phyloP scores from a whole-genome alignment of 1,284 basidiomycete genomes.

The Irpex sp. region DNA sequence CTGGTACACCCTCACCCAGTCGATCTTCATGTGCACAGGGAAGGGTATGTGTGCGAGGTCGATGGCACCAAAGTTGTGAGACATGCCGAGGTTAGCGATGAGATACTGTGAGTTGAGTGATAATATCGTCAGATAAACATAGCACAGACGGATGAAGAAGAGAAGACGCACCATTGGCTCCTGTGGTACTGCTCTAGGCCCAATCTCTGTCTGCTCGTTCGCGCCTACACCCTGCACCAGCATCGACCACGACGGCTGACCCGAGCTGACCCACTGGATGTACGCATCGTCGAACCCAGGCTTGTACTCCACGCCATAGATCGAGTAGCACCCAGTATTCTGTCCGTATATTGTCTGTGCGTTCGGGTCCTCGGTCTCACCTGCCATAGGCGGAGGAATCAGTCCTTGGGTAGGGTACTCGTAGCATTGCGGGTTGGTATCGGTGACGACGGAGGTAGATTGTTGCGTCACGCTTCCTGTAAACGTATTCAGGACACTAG shows the following conservation, averaged over 20 bases:
- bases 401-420: conserved; percentile 29
- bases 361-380: background rate
- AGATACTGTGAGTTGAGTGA: conserved; percentile 34
- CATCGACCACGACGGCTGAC: conserved; percentile 55
- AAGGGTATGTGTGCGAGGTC: conserved; percentile 39
- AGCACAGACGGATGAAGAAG: conserved; percentile 5
- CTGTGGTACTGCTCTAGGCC: conserved; percentile 54
- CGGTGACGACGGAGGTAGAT: conserved; percentile 51
- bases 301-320: conserved; percentile 46
- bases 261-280: conserved; percentile 57
- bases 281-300: conserved; percentile 40
- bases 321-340: conserved; percentile 36
- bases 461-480: conserved; percentile 57
- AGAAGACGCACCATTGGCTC: conserved; percentile 53
- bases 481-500: conserved; percentile 47
- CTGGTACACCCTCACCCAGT: conserved; percentile 61
- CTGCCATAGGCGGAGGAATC: conserved; percentile 3
- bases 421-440: conserved; percentile 50
- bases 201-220: conserved; percentile 47
- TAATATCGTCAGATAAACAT: background rate
- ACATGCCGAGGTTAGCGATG: conserved; percentile 54
- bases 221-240: conserved; percentile 52
- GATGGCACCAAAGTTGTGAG: conserved; percentile 49
- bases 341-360: conserved; percentile 1
- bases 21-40: conserved; percentile 49